Conservation (phyloP, 768 basidiomycete genomes). For the Tylopilus subfusipes region DNA sequence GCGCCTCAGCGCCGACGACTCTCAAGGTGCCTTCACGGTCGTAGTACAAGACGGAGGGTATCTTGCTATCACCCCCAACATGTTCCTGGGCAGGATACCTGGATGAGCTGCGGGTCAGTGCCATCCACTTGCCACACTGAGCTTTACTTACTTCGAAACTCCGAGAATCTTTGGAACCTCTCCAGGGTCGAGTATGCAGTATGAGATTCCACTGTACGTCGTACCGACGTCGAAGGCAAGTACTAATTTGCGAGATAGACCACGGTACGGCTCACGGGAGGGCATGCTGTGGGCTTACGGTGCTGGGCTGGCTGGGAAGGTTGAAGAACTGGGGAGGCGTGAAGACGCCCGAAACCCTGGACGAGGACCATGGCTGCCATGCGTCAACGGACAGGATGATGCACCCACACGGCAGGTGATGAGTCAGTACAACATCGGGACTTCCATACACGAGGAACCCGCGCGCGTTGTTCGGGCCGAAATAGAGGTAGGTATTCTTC, state of each 20-base stretch:
- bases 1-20: slow-evolving; percentile 44
- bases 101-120: neutral
- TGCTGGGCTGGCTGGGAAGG: too few relatives aligned
- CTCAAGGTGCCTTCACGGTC: slow-evolving; percentile 36
- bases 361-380: neutral
- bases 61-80: slow-evolving; percentile 41
- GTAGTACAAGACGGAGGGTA: slow-evolving; percentile 47
- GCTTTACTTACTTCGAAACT: neutral
- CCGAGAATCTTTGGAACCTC: neutral
- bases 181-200: neutral
- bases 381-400: neutral
- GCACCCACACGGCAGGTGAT: neutral
- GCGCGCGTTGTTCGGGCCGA: too few relatives aligned
- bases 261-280: neutral
- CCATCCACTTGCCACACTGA: neutral
- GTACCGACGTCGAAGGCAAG: neutral
- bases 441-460: too few relatives aligned
- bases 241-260: neutral
- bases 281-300: too few relatives aligned
- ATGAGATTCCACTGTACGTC: neutral
- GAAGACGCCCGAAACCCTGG: too few relatives aligned
- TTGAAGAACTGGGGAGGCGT: too few relatives aligned
- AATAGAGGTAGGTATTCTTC: too few relatives aligned
- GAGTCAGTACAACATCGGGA: too few relatives aligned
- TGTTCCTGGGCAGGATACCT: slow-evolving; percentile 48